phyloP scores from a whole-genome alignment of 331 rosid genomes.

The Arachis monticola region DNA sequence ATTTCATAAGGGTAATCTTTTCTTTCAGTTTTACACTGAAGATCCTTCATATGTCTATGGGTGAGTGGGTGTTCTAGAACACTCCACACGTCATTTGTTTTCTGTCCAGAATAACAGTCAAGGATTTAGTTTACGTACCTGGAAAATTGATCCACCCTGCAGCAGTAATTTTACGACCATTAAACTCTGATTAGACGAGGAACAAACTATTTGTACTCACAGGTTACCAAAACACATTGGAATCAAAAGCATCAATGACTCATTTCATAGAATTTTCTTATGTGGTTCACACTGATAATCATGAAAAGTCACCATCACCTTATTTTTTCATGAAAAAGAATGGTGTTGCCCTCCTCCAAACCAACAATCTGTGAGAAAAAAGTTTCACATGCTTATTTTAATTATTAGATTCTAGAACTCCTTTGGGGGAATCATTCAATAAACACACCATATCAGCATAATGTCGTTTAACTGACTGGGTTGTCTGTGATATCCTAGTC shows the following conservation, averaged over 20 bases:
- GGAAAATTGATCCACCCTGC: conserved; percentile 92
- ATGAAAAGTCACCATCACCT: conserved; percentile 60
- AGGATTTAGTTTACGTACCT: conserved; percentile 58
- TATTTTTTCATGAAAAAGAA: conserved; percentile 91
- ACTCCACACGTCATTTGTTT: conserved; percentile 19
- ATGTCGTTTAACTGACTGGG: conserved; percentile 70
- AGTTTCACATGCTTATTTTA: conserved; percentile 22
- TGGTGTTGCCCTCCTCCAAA: conserved; percentile 74
- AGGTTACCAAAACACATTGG: conserved; percentile 27
- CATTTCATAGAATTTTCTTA: conserved; percentile 37
- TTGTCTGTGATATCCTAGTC: conserved; percentile 68
- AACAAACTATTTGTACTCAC: conserved; percentile 24
- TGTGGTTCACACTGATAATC: conserved; percentile 27
- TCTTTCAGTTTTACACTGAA: conserved; percentile 1
- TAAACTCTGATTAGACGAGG: conserved; percentile 39
- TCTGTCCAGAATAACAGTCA: conserved; percentile 20
- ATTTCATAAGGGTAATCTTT: conserved; percentile 16
- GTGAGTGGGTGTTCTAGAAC: not conserved
- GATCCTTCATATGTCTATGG: not conserved
- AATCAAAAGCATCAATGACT: conserved; percentile 26
- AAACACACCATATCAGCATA: conserved; percentile 86
- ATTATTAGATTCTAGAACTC: conserved; percentile 16
- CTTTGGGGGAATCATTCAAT: conserved; percentile 22
- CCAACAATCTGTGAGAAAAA: conserved; percentile 70
- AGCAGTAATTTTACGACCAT: conserved; percentile 43